These are phyloP conservation scores for Gonapodya sp. DNA, from an alignment of 192 early-diverging fungal genomes.

Conservation along the genomic window DNA sequence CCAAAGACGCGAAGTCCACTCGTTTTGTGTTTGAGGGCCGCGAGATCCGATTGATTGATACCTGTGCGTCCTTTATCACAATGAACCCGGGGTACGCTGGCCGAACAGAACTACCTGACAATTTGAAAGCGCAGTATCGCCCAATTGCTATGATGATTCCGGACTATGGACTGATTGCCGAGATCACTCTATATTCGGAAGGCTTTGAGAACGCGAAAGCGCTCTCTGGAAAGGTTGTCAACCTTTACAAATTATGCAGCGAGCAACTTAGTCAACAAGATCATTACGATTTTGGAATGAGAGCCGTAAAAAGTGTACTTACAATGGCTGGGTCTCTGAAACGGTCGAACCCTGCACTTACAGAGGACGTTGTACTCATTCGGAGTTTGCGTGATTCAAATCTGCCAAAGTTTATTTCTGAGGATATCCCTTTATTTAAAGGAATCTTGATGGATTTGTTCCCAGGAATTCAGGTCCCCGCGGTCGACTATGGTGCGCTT, in stretches of 20 bases:
- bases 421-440: constrained; percentile 56
- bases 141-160: constrained; percentile 57
- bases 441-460: constrained; percentile 55
- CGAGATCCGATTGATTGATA: constrained; percentile 43
- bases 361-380: constrained; percentile 57
- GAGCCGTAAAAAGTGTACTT: constrained; percentile 56
- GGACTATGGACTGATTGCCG: constrained; percentile 53
- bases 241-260: constrained; percentile 49
- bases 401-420: constrained; percentile 54
- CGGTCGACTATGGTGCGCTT: constrained; percentile 45
- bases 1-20: constrained; percentile 17
- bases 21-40: constrained; percentile 58
- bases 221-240: constrained; percentile 53
- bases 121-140: constrained; percentile 57
- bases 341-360: constrained; percentile 43
- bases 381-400: constrained; percentile 57
- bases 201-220: constrained; percentile 54
- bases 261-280: constrained; percentile 57
- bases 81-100: constrained; percentile 60
- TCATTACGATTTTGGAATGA: constrained; percentile 59
- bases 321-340: constrained; percentile 57
- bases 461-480: constrained; percentile 48
- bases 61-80: constrained; percentile 51
- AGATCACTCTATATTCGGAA: constrained; percentile 64
- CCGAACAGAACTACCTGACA: constrained; percentile 54